A percentile compares a stretch with the other conserved stretches of the same genome.
These are phyloP conservation scores for Onygenales sp. DNA, from an alignment of 2,329 filamentous ascomycete genomes.

Conservation along the genomic window DNA sequence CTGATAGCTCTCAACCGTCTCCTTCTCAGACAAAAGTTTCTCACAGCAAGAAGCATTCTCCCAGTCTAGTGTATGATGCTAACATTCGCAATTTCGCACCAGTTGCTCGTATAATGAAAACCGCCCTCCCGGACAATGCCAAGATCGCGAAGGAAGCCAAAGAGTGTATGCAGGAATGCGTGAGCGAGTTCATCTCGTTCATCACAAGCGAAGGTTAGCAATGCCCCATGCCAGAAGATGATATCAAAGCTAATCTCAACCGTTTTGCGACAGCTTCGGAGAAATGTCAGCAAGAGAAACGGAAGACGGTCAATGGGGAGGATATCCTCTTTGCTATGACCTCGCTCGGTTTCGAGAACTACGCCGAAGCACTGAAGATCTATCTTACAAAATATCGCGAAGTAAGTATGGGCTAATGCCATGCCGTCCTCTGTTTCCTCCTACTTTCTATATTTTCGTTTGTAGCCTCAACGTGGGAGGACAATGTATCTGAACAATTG, in stretches of 20 bases:
- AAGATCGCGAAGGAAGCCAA: conserved; percentile 99
- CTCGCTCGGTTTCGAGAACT: conserved; percentile 96
- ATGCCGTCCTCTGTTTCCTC: conserved; percentile 6
- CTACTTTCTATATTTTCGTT: conserved; percentile 20
- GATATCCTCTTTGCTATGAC: conserved; percentile 99
- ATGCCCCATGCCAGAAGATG: conserved; percentile 2
- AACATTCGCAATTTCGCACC: conserved; percentile 87
- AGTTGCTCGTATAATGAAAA: conserved; percentile 99
- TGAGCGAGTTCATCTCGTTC: conserved; percentile 99
- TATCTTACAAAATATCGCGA: conserved; percentile 96
- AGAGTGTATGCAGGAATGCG: conserved; percentile 99
- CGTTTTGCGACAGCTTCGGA: conserved; percentile 65
- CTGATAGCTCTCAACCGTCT: conserved; percentile 9
- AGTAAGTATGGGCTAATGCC: conserved; percentile 52
- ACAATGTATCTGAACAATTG: conserved; percentile 39
- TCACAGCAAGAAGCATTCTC: conserved; percentile 1
- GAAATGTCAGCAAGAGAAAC: conserved; percentile 98
- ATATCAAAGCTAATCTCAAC: conserved; percentile 3
- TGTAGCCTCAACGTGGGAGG: conserved; percentile 27
- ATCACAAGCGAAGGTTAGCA: conserved; percentile 92
- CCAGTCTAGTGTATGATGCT: conserved; percentile 58
- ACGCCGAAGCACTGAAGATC: conserved; percentile 94
- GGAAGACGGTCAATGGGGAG: conserved; percentile 98
- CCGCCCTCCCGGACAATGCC: conserved; percentile 90
- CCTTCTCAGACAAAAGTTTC: neutral